These are phyloP conservation scores for Colletotrichum tabaci DNA, from an alignment of 2,329 filamentous ascomycete genomes.

Conservation along the genomic window DNA sequence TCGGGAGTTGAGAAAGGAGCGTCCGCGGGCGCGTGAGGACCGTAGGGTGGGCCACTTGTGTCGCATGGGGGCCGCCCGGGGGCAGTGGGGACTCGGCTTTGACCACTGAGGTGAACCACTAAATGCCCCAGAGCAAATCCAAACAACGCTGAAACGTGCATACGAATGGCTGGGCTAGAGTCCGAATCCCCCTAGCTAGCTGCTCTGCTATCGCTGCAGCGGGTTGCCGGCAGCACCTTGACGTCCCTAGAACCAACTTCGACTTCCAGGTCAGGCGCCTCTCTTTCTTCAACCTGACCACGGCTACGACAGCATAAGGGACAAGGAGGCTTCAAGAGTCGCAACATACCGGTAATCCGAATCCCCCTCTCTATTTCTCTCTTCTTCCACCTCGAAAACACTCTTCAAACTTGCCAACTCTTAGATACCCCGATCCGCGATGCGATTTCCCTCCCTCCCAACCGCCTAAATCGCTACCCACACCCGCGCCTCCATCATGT, in stretches of 20 bases:
- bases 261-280: background rate
- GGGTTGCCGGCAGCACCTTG: conserved; percentile 13
- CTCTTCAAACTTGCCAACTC: background rate
- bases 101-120: conserved; percentile 29
- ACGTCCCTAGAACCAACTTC: background rate
- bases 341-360: background rate
- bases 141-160: conserved; percentile 42
- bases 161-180: conserved; percentile 31
- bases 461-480: conserved; percentile 35
- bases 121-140: conserved; percentile 27
- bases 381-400: too few species aligned
- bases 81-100: conserved; percentile 25
- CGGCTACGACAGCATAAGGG: background rate
- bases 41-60: conserved; percentile 8
- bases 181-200: conserved; percentile 24
- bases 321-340: background rate
- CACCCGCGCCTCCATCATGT: conserved; percentile 36
- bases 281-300: conserved; percentile 7
- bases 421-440: conserved; percentile 22
- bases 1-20: conserved; percentile 31
- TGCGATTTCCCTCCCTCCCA: conserved; percentile 30
- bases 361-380: background rate
- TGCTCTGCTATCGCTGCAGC: conserved; percentile 6
- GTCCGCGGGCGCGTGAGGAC: conserved; percentile 26
- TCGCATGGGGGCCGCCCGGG: conserved; percentile 24